Evolutionary conservation across 2,329 filamentous ascomycete species (phyloP).

Genomic region (Fusarium circinatum): DNA sequence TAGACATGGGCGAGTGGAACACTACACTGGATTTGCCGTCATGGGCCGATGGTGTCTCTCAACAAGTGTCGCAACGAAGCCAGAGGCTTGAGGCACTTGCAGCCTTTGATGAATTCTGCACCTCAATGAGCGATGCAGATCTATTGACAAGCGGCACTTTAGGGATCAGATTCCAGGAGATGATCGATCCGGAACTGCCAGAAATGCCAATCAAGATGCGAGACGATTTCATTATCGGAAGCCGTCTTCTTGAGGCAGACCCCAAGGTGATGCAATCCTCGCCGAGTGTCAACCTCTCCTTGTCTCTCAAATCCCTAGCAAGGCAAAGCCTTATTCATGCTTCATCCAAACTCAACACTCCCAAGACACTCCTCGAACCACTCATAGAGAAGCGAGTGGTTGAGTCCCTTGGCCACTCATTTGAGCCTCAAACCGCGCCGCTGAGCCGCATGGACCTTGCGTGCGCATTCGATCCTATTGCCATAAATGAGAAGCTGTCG

Average conservation of each 20-base stretch:
- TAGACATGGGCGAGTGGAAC: slow-evolving; percentile 71
- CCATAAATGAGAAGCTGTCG: slow-evolving; percentile 58
- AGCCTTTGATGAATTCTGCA: slow-evolving; percentile 64
- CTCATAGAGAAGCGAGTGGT: slow-evolving; percentile 50
- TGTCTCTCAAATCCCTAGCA: slow-evolving; percentile 44
- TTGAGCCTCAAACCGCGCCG: slow-evolving; percentile 42
- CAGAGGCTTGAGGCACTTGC: slow-evolving; percentile 54
- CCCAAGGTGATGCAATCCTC: slow-evolving; percentile 46
- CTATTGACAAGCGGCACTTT: slow-evolving; percentile 63
- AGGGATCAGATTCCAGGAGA: slow-evolving; percentile 56
- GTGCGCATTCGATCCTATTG: slow-evolving; percentile 70
- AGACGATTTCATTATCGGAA: slow-evolving; percentile 63
- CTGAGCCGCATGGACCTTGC: slow-evolving; percentile 64
- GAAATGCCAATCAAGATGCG: slow-evolving; percentile 57
- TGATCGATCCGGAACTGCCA: slow-evolving; percentile 72
- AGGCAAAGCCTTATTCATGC: slow-evolving; percentile 37
- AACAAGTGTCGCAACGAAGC: slow-evolving; percentile 19
- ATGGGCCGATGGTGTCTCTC: slow-evolving; percentile 50
- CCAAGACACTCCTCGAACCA: slow-evolving; percentile 31
- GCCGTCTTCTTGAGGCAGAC: slow-evolving; percentile 59
- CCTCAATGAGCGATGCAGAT: slow-evolving; percentile 74
- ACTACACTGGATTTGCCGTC: slow-evolving; percentile 51
- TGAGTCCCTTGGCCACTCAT: slow-evolving; percentile 52
- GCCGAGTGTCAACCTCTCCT: slow-evolving; percentile 43
- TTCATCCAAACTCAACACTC: background rate